Evolutionary conservation across 225 moss, liverwort and hornwort genomes (phyloP).

Genomic region (Pleurozium schreberi): DNA sequence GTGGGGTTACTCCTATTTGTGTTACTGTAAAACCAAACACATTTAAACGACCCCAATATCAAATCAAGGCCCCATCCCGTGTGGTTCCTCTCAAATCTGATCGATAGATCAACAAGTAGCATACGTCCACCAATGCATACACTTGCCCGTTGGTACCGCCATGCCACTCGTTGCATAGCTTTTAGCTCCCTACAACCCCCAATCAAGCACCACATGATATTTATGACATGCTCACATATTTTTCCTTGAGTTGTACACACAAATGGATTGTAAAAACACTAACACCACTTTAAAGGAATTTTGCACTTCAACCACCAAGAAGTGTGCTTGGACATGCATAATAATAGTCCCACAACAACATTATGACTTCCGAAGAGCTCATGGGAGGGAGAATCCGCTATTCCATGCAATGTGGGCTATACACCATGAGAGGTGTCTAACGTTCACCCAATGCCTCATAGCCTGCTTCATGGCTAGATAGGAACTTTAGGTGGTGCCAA

Average conservation of each 20-base stretch:
- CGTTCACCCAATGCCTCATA: neutral
- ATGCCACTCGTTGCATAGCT: neutral
- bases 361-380: neutral
- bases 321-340: neutral
- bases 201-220: too few relatives aligned
- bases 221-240: neutral
- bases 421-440: neutral
- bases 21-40: too few relatives aligned
- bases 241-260: neutral
- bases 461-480: neutral
- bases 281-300: neutral
- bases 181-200: neutral
- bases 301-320: neutral
- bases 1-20: too few relatives aligned
- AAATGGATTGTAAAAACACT: neutral
- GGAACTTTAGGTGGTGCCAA: neutral
- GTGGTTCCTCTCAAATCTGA: neutral
- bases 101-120: neutral
- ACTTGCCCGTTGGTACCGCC: neutral
- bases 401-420: neutral
- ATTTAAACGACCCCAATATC: too few relatives aligned
- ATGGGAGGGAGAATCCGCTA: neutral
- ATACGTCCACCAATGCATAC: rapidly evolving
- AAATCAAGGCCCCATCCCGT: rapidly evolving
- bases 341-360: neutral